Conservation (phyloP, 805 yeast genomes). For the Trichomonascus vanleenenianus region DNA sequence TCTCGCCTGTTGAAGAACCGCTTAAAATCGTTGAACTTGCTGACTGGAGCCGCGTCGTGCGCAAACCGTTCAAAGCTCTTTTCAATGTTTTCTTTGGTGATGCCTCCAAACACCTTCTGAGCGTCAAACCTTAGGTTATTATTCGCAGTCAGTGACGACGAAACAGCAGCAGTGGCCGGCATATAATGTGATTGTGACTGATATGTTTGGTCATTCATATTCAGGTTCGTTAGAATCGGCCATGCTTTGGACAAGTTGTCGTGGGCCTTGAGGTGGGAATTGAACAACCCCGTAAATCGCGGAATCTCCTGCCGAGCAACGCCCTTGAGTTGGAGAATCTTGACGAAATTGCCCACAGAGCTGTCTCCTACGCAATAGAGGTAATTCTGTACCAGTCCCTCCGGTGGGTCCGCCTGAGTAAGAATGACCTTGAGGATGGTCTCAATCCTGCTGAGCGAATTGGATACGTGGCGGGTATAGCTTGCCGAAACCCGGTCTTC, state of each 20-base stretch:
- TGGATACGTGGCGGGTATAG: slow-evolving; percentile 38
- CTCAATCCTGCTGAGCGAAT: slow-evolving; percentile 42
- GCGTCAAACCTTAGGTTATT: slow-evolving; percentile 2
- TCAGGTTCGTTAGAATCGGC: slow-evolving; percentile 18
- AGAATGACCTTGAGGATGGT: slow-evolving; percentile 60
- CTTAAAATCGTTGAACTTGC: slow-evolving; percentile 58
- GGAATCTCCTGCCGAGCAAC: slow-evolving; percentile 34
- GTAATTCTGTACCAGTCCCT: slow-evolving; percentile 54
- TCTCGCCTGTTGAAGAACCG: slow-evolving; percentile 41
- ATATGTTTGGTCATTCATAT: slow-evolving; percentile 1
- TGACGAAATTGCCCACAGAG: slow-evolving; percentile 52
- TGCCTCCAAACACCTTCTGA: slow-evolving; percentile 7
- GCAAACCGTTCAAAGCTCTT: slow-evolving; percentile 22
- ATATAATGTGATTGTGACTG: neutral
- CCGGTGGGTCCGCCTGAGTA: slow-evolving; percentile 59
- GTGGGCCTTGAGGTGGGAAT: slow-evolving; percentile 31
- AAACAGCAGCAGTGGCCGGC: neutral
- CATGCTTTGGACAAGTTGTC: slow-evolving; percentile 27
- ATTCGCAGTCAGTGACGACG: slow-evolving; percentile 4
- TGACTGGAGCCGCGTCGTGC: slow-evolving; percentile 51
- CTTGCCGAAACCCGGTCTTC: slow-evolving; percentile 25
- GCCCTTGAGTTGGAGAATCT: slow-evolving; percentile 58
- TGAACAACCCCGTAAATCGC: slow-evolving; percentile 34
- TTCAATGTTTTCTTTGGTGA: slow-evolving; percentile 13
- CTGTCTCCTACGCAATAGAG: slow-evolving; percentile 60